A percentile compares a stretch with the other conserved stretches of the same genome.
Conservation (phyloP, 345 rosid species). For the Jatropha curcas region DNA sequence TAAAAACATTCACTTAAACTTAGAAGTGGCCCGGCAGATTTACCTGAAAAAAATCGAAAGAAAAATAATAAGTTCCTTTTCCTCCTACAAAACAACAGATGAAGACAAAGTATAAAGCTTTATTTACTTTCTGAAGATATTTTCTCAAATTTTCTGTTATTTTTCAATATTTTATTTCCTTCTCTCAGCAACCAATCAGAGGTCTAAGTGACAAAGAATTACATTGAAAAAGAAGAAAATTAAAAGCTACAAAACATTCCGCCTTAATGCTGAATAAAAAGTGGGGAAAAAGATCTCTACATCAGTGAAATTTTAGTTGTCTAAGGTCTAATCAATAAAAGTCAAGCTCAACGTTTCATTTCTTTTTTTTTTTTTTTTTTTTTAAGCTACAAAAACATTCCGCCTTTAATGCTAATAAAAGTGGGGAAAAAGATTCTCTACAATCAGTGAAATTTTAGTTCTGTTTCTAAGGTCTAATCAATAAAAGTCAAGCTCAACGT, state of each 20-base stretch:
- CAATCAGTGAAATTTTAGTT: not conserved
- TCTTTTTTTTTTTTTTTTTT: too few species aligned
- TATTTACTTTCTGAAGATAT: not conserved
- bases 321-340: not conserved
- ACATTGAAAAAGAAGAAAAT: not conserved
- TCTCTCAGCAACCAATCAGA: not conserved
- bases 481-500: not conserved
- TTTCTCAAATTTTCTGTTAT: not conserved
- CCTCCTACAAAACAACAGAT: not conserved
- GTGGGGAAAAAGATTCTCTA: not conserved
- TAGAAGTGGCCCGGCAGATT: conserved; percentile 10
- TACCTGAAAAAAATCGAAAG: conserved; percentile 18
- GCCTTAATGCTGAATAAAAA: not conserved
- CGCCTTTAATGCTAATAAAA: not conserved
- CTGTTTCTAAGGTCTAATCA: not conserved
- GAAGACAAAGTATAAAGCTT: not conserved
- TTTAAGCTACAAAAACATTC: not conserved
- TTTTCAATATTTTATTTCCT: not conserved
- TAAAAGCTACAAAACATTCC: not conserved
- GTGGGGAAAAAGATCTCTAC: not conserved
- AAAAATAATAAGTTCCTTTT: not conserved
- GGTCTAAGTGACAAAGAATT: not conserved
- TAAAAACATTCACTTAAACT: not conserved
- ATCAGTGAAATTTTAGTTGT: not conserved
- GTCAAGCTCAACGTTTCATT: not conserved